These are phyloP conservation scores for Magnaporthiopsis rhizophila DNA, from an alignment of 2,329 filamentous ascomycete species.

Conservation along the genomic window DNA sequence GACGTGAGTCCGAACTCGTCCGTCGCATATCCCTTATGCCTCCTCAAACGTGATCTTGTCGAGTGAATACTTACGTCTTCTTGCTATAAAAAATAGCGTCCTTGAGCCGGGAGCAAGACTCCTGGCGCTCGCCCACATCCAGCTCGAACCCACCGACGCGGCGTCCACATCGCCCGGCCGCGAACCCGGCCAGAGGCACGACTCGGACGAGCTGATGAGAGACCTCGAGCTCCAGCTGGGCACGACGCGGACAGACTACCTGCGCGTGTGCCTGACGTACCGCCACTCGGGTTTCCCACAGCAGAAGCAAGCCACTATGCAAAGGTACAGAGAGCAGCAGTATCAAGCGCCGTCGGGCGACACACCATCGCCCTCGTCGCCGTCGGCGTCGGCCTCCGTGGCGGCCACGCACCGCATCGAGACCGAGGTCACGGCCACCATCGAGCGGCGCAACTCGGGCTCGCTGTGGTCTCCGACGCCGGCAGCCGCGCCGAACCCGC, in stretches of 20 bases:
- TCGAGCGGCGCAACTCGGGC: constrained; percentile 37
- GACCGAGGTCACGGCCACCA: constrained; percentile 42
- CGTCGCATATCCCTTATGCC: no score
- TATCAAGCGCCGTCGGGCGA: neutral
- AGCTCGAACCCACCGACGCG: constrained; percentile 20
- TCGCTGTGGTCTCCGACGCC: constrained; percentile 45
- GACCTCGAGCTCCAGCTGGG: constrained; percentile 52
- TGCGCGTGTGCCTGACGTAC: constrained; percentile 45
- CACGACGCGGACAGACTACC: constrained; percentile 36
- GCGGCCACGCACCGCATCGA: constrained; percentile 29
- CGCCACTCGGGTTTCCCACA: constrained; percentile 47
- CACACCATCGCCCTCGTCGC: neutral
- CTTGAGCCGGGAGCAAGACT: constrained; percentile 4
- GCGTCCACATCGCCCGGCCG: constrained; percentile 18
- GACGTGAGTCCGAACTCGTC: constrained; percentile 22
- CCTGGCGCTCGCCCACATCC: constrained; percentile 40
- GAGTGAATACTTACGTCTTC: neutral
- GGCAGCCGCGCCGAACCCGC: constrained; percentile 30
- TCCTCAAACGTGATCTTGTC: no score
- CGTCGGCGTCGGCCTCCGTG: constrained; percentile 8
- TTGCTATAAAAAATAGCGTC: neutral
- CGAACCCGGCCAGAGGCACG: constrained; percentile 17
- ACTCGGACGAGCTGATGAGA: constrained; percentile 48
- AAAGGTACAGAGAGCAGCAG: neutral
- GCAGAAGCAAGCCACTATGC: constrained; percentile 9